These are phyloP conservation scores for Pelargonium australe DNA, from an alignment of 441 rosid genomes.

Conservation along the genomic window DNA sequence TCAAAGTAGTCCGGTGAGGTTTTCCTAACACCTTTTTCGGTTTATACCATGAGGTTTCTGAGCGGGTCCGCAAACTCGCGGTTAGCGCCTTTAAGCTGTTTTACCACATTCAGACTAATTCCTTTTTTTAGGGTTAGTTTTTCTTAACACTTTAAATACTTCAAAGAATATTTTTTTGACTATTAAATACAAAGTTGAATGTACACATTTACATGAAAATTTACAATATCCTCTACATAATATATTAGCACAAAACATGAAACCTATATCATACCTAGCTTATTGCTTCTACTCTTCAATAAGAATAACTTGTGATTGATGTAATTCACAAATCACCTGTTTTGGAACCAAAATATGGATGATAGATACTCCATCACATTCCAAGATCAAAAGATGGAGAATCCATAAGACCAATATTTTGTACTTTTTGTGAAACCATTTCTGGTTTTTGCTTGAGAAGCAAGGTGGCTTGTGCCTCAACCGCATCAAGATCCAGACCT, in stretches of 20 bases:
- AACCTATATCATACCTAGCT: neutral
- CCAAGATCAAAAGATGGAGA: constrained; percentile 95
- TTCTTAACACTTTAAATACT: no score
- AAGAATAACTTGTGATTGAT: neutral
- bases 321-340: neutral
- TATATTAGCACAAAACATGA: neutral
- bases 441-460: constrained; percentile 46
- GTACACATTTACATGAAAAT: constrained; percentile 4
- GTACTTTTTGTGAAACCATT: constrained; percentile 17
- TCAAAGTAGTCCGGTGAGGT: no score
- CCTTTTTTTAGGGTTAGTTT: no score
- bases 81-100: no score
- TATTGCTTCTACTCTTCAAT: neutral
- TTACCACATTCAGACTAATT: no score
- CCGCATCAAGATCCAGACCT: constrained; percentile 68
- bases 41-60: no score
- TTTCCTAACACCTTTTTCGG: no score
- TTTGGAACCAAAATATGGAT: neutral
- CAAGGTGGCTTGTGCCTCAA: constrained; percentile 74
- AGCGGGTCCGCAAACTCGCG: no score
- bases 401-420: constrained; percentile 23
- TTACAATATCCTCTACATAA: neutral
- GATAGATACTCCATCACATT: constrained; percentile 32
- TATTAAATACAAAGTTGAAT: neutral
- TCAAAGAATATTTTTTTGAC: neutral